Conservation (phyloP, 176 grass and related monocot species). For the Urochloa ruziziensis region DNA sequence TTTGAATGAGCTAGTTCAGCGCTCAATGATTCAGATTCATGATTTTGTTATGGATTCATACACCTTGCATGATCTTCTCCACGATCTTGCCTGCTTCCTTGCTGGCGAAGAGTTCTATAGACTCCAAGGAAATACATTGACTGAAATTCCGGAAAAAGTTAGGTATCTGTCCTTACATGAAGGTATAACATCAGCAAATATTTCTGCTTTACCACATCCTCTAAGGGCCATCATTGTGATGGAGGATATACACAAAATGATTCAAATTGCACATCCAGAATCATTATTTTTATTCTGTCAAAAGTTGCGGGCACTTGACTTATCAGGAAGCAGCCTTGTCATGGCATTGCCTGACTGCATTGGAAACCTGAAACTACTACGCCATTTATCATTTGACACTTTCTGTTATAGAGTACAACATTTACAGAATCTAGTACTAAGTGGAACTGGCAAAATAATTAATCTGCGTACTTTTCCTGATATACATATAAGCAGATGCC, state of each 20-base stretch:
- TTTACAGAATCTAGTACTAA: not conserved
- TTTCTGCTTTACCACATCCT: too few relatives aligned
- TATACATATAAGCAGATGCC: not conserved
- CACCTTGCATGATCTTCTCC: not conserved
- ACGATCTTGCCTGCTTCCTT: not conserved
- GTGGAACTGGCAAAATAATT: not conserved
- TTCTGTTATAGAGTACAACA: too few relatives aligned
- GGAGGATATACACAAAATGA: too few relatives aligned
- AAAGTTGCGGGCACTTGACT: too few relatives aligned
- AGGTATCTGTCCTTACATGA: not conserved
- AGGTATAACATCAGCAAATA: too few relatives aligned
- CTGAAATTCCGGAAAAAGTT: not conserved
- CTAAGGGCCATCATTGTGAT: too few relatives aligned
- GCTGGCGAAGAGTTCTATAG: not conserved
- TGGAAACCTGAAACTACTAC: slow-evolving; percentile 25
- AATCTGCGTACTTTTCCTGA: slow-evolving; percentile 11
- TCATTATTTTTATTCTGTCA: too few relatives aligned
- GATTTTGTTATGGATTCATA: not conserved
- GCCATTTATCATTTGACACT: not conserved
- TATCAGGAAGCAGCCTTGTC: too few relatives aligned
- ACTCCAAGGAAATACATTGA: not conserved
- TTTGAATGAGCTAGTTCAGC: slow-evolving; percentile 28
- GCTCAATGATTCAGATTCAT: not conserved
- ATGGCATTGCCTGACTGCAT: too few relatives aligned
- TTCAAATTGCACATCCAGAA: too few relatives aligned